Evolutionary conservation across 257 asterid genomes (phyloP).

Genomic region (Vinca minor): DNA sequence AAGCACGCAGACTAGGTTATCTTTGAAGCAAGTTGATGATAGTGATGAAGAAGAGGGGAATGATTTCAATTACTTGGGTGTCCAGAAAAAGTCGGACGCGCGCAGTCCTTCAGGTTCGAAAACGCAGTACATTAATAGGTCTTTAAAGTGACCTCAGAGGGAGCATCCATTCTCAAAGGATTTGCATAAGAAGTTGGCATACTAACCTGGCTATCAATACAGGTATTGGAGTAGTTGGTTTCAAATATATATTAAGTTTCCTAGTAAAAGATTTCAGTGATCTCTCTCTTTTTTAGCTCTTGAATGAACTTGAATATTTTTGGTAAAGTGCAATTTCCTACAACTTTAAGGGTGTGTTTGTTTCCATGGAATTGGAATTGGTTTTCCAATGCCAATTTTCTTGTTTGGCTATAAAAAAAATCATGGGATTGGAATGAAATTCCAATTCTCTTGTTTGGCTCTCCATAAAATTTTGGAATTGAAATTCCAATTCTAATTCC

Average conservation of each 20-base stretch:
- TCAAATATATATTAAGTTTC: too few relatives aligned
- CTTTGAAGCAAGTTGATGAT: constrained; percentile 31
- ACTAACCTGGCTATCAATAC: not conserved
- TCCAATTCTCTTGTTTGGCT: too few relatives aligned
- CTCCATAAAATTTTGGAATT: too few relatives aligned
- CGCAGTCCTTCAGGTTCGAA: constrained; percentile 23
- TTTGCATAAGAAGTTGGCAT: not conserved
- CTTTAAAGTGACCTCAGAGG: constrained; percentile 6
- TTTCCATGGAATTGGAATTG: too few relatives aligned
- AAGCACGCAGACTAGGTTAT: constrained; percentile 35
- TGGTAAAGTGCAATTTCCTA: too few relatives aligned
- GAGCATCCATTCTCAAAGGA: not conserved
- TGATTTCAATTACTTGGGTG: constrained; percentile 18
- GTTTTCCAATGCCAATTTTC: too few relatives aligned
- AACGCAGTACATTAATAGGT: constrained; percentile 29
- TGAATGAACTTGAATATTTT: not conserved
- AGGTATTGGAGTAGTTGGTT: not conserved
- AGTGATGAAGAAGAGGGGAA: constrained; percentile 47
- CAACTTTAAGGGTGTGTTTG: too few relatives aligned
- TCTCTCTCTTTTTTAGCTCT: not conserved
- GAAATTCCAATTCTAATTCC: too few relatives aligned
- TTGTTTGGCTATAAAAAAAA: too few relatives aligned
- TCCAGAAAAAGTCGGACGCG: constrained; percentile 17
- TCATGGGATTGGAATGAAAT: too few relatives aligned
- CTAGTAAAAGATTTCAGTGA: not conserved